A percentile compares a stretch with the other conserved stretches of the same genome.
Evolutionary conservation across 352 stramenopile genomes (phyloP).

Genomic region (Halophytophthora polymorphica): DNA sequence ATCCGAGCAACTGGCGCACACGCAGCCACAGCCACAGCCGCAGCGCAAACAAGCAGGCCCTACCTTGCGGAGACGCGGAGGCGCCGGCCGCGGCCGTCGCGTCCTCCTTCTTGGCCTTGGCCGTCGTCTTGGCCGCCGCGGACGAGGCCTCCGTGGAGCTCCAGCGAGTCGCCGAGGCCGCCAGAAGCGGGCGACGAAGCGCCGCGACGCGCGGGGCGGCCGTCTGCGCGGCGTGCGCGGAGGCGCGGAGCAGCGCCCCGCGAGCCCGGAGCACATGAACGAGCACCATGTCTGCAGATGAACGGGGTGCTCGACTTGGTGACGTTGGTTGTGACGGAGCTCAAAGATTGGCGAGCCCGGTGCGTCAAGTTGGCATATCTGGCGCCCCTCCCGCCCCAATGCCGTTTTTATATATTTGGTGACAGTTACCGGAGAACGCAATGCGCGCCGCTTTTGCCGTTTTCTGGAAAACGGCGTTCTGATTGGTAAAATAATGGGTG

Average conservation of each 20-base stretch:
- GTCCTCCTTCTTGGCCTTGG: constrained; percentile 6
- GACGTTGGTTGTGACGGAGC: no score
- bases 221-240: constrained; percentile 1
- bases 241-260: constrained; percentile 11
- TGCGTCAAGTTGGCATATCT: neutral
- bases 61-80: constrained; percentile 4
- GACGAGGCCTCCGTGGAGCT: constrained; percentile 14
- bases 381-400: no score
- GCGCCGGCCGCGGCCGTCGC: neutral
- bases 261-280: constrained; percentile 17
- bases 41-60: neutral
- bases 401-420: no score
- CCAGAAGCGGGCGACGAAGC: constrained; percentile 16
- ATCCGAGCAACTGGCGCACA: neutral
- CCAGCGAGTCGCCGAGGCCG: constrained; percentile 17
- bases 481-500: no score
- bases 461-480: no score
- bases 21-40: neutral
- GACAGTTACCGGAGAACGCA: no score
- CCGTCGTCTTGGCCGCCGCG: neutral
- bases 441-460: no score
- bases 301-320: no score
- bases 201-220: constrained; percentile 1
- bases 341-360: no score
- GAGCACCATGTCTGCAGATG: constrained; percentile 13